Evolutionary conservation across 202 grass and related monocot species (phyloP).

Genomic region (Schoenoplectus tabernaemontani): DNA sequence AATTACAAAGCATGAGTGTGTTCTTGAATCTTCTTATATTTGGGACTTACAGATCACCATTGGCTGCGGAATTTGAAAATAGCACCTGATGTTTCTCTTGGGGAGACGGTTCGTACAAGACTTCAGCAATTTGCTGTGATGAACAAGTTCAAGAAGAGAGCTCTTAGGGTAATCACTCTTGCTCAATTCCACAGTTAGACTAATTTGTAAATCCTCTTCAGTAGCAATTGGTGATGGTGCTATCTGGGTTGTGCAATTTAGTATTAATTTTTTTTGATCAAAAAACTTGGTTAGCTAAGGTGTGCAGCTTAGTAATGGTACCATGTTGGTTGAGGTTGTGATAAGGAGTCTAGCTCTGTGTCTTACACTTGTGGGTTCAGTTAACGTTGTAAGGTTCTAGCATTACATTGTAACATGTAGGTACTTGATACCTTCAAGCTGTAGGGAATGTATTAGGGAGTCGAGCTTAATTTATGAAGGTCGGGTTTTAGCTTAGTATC

Average conservation of each 20-base stretch:
- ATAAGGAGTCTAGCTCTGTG: too few relatives aligned
- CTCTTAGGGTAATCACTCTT: conserved; percentile 63
- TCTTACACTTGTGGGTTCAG: too few relatives aligned
- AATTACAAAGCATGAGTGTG: neutral
- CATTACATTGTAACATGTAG: too few relatives aligned
- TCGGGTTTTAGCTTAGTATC: neutral
- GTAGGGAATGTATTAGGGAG: neutral
- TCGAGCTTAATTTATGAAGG: neutral
- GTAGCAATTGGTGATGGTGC: neutral
- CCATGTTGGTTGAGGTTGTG: too few relatives aligned
- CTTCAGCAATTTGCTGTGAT: conserved; percentile 86
- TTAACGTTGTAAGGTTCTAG: too few relatives aligned
- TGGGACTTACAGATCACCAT: conserved; percentile 49
- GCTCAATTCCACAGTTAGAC: neutral
- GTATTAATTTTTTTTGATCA: neutral
- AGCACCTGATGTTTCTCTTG: conserved; percentile 70
- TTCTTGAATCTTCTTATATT: neutral
- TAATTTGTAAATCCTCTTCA: neutral
- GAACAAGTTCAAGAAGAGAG: conserved; percentile 98
- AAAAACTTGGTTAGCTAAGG: too few relatives aligned
- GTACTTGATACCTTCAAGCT: neutral
- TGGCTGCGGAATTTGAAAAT: conserved; percentile 76
- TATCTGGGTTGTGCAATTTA: neutral
- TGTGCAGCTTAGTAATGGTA: too few relatives aligned
- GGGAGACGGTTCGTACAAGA: conserved; percentile 59